A percentile compares a stretch with the other conserved stretches of the same genome.
Conservation (phyloP, 768 basidiomycete genomes). For the Termitomyces sp. region DNA sequence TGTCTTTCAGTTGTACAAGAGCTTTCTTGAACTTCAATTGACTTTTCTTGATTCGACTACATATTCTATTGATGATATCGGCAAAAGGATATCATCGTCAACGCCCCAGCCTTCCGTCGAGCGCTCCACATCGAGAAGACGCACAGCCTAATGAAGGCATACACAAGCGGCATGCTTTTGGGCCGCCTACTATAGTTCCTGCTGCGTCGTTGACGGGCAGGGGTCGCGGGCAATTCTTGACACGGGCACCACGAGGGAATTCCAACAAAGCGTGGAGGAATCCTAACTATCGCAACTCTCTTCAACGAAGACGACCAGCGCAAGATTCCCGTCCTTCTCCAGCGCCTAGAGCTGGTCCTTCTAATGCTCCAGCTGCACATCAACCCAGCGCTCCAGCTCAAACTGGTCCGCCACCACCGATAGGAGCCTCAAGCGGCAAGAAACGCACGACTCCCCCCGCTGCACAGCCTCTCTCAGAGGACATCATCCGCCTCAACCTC, state of each 20-base stretch:
- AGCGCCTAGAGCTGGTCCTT: too few relatives aligned
- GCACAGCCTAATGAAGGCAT: conserved; percentile 21
- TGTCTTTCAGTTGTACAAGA: too few relatives aligned
- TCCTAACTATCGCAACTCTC: background rate
- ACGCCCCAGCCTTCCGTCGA: background rate
- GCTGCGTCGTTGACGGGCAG: background rate
- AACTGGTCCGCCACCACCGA: too few relatives aligned
- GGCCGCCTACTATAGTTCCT: conserved; percentile 15
- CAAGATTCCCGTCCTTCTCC: too few relatives aligned
- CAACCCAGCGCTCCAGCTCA: too few relatives aligned
- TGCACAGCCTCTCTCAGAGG: background rate
- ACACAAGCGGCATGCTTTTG: conserved; percentile 13
- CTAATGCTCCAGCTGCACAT: too few relatives aligned
- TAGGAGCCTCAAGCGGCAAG: too few relatives aligned
- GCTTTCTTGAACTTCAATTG: too few relatives aligned
- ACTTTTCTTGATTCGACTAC: too few relatives aligned
- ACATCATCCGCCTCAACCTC: background rate
- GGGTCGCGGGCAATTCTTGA: too few relatives aligned
- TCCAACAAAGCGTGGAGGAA: background rate
- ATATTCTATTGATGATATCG: background rate
- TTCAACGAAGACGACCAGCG: background rate
- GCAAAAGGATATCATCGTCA: background rate
- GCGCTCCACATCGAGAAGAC: conserved; percentile 16
- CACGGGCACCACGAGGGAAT: background rate
- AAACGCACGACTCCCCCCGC: too few relatives aligned